Percentiles rank a stretch among this genome's conserved stretches.
Conservation (phyloP, 2,329 filamentous ascomycete genomes). For the Aspergillus awamori region DNA sequence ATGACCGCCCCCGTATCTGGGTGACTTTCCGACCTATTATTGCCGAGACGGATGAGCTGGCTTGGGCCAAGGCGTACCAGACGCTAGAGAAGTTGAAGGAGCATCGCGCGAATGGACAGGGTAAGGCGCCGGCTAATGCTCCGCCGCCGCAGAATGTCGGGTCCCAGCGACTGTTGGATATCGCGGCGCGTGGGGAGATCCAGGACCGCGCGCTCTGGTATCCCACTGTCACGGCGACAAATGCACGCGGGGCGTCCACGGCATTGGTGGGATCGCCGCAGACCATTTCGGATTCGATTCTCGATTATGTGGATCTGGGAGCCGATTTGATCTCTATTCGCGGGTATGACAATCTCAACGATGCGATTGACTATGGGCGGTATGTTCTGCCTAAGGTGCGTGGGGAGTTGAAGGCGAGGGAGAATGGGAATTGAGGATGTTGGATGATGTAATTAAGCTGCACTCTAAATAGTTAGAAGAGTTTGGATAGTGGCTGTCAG, state of each 20-base stretch:
- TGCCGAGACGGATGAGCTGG: slow-evolving; percentile 64
- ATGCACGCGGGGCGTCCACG: slow-evolving; percentile 62
- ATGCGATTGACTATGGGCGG: slow-evolving; percentile 62
- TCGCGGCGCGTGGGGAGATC: slow-evolving; percentile 56
- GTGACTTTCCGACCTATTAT: slow-evolving; percentile 65
- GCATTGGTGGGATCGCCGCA: slow-evolving; percentile 59
- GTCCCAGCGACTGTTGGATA: slow-evolving; percentile 61
- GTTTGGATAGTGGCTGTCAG: too few relatives aligned
- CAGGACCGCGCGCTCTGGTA: slow-evolving; percentile 67
- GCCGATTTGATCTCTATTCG: slow-evolving; percentile 62
- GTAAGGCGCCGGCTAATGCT: slow-evolving; percentile 35
- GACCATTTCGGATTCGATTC: slow-evolving; percentile 57
- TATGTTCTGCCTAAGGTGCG: slow-evolving; percentile 58
- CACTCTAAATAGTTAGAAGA: too few relatives aligned
- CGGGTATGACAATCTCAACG: slow-evolving; percentile 64
- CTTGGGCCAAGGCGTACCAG: slow-evolving; percentile 63
- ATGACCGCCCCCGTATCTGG: slow-evolving; percentile 62
- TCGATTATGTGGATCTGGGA: slow-evolving; percentile 62
- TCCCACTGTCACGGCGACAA: slow-evolving; percentile 63
- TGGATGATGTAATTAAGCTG: not conserved
- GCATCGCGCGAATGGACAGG: slow-evolving; percentile 43
- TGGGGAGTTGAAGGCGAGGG: slow-evolving; percentile 19
- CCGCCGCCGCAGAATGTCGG: slow-evolving; percentile 60
- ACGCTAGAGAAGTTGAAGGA: slow-evolving; percentile 57
- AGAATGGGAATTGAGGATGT: not conserved